Percentiles rank a stretch among this genome's conserved stretches.
phyloP scores from a whole-genome alignment of 495 filamentous ascomycete species.

The Penicillium roqueforti region DNA sequence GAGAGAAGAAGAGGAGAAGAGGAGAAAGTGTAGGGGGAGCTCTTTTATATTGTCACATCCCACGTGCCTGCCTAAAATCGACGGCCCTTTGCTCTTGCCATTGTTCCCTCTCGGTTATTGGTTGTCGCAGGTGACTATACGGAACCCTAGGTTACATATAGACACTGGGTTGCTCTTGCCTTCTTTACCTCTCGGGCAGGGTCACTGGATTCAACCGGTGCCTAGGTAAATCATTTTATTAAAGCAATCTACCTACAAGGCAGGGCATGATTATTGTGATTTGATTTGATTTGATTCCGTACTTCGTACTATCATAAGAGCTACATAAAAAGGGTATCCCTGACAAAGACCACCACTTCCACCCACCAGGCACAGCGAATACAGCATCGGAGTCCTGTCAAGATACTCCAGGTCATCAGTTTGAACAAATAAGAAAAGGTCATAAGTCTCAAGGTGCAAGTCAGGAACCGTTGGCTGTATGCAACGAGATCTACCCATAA shows the following conservation, averaged over 20 bases:
- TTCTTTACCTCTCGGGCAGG: too few relatives aligned
- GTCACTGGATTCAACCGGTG: too few relatives aligned
- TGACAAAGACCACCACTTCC: neutral
- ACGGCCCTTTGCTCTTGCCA: neutral
- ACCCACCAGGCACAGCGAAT: neutral
- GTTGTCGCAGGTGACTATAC: too few relatives aligned
- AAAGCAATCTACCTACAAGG: neutral
- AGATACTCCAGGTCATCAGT: conserved; percentile 17
- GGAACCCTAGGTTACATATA: neutral
- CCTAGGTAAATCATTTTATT: too few relatives aligned
- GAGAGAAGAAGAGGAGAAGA: neutral
- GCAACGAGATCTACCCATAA: conserved; percentile 10
- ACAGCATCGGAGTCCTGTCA: conserved; percentile 3
- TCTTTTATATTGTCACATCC: neutral
- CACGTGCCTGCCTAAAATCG: neutral
- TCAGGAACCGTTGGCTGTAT: conserved; percentile 3
- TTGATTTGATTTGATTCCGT: neutral
- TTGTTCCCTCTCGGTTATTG: neutral
- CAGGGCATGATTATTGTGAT: neutral
- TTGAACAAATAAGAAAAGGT: conserved; percentile 7
- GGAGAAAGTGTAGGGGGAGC: neutral
- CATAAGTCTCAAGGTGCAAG: conserved; percentile 8
- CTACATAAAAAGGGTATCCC: neutral
- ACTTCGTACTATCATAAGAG: conserved; percentile 4
- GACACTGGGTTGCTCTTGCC: too few relatives aligned